phyloP scores from a whole-genome alignment of 257 asterid species.

The Solanum bulbocastanum region DNA sequence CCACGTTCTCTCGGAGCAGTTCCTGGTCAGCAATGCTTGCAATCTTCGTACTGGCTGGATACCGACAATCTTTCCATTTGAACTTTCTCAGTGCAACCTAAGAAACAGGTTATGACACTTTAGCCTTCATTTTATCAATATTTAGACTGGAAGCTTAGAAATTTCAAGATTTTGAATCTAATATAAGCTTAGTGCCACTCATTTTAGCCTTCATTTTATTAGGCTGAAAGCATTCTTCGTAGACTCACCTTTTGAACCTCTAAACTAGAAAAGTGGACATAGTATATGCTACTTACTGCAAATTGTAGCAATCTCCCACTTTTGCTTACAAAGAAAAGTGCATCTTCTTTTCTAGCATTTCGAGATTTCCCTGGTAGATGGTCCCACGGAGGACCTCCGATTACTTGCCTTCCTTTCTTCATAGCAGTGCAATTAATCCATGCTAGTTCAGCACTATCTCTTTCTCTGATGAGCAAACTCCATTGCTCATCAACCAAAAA shows the following conservation, averaged over 20 bases:
- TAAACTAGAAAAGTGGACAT: background rate
- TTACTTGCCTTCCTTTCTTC: slow-evolving; percentile 57
- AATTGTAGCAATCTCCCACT: slow-evolving; percentile 61
- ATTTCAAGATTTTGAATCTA: background rate
- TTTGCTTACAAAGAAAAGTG: slow-evolving; percentile 62
- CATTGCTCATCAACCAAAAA: slow-evolving; percentile 62
- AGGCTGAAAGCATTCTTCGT: background rate
- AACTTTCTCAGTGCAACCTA: slow-evolving; percentile 73
- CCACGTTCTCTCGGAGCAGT: slow-evolving; percentile 58
- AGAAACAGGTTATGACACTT: background rate
- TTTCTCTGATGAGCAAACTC: slow-evolving; percentile 64
- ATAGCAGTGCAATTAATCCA: slow-evolving; percentile 82
- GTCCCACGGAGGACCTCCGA: slow-evolving; percentile 87
- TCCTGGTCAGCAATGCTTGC: slow-evolving; percentile 77
- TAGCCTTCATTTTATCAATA: background rate
- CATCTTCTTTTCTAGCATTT: slow-evolving; percentile 48
- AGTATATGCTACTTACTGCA: slow-evolving; percentile 34
- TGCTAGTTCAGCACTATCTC: slow-evolving; percentile 36
- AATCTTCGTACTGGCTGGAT: slow-evolving; percentile 42
- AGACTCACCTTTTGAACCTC: background rate
- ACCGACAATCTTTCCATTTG: slow-evolving; percentile 87
- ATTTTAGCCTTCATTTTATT: background rate
- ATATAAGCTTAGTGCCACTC: background rate
- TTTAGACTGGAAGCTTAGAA: background rate
- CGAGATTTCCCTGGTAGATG: slow-evolving; percentile 30